phyloP scores from a whole-genome alignment of 2,329 filamentous ascomycete genomes.

The Penicillium hesseltinei region DNA sequence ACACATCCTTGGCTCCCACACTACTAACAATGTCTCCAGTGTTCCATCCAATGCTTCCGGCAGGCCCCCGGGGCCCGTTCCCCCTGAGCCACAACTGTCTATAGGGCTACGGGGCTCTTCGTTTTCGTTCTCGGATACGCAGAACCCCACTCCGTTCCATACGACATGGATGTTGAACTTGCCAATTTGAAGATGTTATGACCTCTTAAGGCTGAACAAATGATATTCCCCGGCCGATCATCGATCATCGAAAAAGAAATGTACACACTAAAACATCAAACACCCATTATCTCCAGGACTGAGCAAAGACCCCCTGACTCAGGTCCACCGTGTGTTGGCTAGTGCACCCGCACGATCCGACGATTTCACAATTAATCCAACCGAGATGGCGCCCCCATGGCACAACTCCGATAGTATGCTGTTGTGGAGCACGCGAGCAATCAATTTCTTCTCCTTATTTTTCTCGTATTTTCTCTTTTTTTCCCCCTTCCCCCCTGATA shows the following conservation, averaged over 20 bases:
- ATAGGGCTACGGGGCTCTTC: neutral
- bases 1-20: neutral
- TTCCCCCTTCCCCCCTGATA: neutral
- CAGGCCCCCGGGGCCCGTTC: neutral
- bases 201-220: neutral
- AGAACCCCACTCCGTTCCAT: neutral
- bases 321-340: conserved; percentile 6
- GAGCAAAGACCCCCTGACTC: neutral
- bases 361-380: neutral
- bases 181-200: neutral
- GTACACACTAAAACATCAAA: neutral
- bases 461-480: neutral
- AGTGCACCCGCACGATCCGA: conserved; percentile 6
- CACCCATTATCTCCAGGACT: neutral
- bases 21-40: neutral
- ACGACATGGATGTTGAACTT: neutral
- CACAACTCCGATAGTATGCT: conserved; percentile 6
- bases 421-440: conserved; percentile 10
- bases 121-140: neutral
- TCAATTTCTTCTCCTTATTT: conserved; percentile 1
- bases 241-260: neutral
- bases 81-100: neutral
- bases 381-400: neutral
- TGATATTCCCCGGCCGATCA: conserved; percentile 1
- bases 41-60: neutral